A percentile compares a stretch with the other conserved stretches of the same genome.
These are phyloP conservation scores for Zangia roseola DNA, from an alignment of 768 basidiomycete genomes.

Conservation along the genomic window DNA sequence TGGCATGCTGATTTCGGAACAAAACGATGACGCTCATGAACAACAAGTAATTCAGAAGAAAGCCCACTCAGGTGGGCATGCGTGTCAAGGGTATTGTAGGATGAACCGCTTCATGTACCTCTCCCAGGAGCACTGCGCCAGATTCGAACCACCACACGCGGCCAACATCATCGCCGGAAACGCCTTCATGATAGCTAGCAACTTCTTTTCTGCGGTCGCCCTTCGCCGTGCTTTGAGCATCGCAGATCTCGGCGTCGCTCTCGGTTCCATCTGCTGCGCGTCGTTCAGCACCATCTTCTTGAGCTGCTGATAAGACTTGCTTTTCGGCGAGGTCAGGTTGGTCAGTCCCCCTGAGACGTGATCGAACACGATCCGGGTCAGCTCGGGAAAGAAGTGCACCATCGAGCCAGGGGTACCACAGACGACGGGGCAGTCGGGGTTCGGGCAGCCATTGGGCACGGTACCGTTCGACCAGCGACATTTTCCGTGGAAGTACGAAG, in stretches of 20 bases:
- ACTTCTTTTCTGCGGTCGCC: slow-evolving; percentile 18
- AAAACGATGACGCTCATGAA: slow-evolving; percentile 18
- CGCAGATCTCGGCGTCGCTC: slow-evolving; percentile 7
- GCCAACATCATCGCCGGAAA: slow-evolving; percentile 32
- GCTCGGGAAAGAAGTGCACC: slow-evolving; percentile 59
- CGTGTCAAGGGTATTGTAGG: slow-evolving; percentile 48
- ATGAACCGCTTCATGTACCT: slow-evolving; percentile 58
- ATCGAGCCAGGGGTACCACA: slow-evolving; percentile 84
- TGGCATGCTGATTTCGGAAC: slow-evolving; percentile 10
- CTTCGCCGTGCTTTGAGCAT: slow-evolving; percentile 18
- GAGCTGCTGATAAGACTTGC: slow-evolving; percentile 41
- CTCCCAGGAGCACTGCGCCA: slow-evolving; percentile 62
- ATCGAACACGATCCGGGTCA: slow-evolving; percentile 51
- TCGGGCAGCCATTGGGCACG: slow-evolving; percentile 71
- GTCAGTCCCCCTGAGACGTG: slow-evolving; percentile 37
- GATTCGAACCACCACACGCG: slow-evolving; percentile 46
- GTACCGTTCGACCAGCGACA: slow-evolving; percentile 52
- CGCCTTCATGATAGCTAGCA: slow-evolving; percentile 35
- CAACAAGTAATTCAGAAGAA: slow-evolving; percentile 3
- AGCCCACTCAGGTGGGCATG: neutral
- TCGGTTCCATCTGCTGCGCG: slow-evolving; percentile 16
- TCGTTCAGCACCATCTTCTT: slow-evolving; percentile 42
- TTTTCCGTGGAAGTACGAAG: slow-evolving; percentile 74
- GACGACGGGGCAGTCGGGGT: slow-evolving; percentile 74
- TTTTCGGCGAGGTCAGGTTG: slow-evolving; percentile 37